A percentile compares a stretch with the other conserved stretches of the same genome.
Evolutionary conservation across 2,329 filamentous ascomycete genomes (phyloP).

Genomic region (Chrysoporthe puriensis): DNA sequence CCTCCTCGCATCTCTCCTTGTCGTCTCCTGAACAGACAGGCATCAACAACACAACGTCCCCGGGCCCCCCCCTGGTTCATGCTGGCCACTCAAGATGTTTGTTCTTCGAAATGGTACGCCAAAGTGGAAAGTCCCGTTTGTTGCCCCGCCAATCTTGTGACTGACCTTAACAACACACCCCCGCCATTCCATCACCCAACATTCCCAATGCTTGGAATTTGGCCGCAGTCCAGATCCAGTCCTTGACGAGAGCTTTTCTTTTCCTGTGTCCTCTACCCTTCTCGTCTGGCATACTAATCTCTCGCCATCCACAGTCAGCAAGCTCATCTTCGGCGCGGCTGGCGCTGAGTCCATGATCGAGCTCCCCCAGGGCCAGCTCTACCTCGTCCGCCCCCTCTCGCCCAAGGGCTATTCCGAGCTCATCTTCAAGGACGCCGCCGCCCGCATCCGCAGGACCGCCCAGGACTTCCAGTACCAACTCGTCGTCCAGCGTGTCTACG

Average conservation of each 20-base stretch:
- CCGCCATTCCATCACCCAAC: not conserved
- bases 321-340: slow-evolving; percentile 85
- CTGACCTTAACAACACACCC: not conserved
- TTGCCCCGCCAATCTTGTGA: slow-evolving; percentile 26
- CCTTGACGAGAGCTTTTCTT: slow-evolving; percentile 1
- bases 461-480: slow-evolving; percentile 98
- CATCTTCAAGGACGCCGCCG: slow-evolving; percentile 96
- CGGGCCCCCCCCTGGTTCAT: slow-evolving; percentile 10
- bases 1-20: not conserved
- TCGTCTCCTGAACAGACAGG: not conserved
- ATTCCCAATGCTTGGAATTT: not conserved
- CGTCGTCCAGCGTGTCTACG: slow-evolving; percentile 92
- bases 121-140: not conserved
- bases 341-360: slow-evolving; percentile 94
- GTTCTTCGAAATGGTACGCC: slow-evolving; percentile 47
- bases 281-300: slow-evolving; percentile 15
- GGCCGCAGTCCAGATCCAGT: slow-evolving; percentile 6
- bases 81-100: slow-evolving; percentile 40
- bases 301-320: slow-evolving; percentile 68
- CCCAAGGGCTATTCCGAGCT: slow-evolving; percentile 98
- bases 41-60: not conserved
- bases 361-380: slow-evolving; percentile 93
- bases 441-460: slow-evolving; percentile 87
- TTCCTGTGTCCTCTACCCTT: slow-evolving; percentile 3
- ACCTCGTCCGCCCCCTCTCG: slow-evolving; percentile 91